These are phyloP conservation scores for Penicillium sp. DNA, from an alignment of 2,329 filamentous ascomycete genomes.

Conservation along the genomic window DNA sequence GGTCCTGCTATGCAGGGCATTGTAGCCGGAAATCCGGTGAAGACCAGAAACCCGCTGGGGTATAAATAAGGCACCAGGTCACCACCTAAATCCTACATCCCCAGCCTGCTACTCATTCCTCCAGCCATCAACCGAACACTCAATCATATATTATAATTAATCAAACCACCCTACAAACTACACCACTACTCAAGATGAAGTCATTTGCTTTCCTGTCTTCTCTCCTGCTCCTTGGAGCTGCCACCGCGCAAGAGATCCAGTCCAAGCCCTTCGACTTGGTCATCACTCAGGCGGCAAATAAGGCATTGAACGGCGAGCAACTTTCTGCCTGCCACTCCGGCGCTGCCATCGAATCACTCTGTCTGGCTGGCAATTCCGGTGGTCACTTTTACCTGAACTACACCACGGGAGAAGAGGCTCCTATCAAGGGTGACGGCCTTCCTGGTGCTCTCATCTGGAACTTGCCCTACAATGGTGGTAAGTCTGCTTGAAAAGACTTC, in stretches of 20 bases:
- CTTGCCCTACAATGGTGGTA: constrained; percentile 5
- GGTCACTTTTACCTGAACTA: constrained; percentile 34
- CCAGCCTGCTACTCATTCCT: background rate
- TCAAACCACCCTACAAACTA: background rate
- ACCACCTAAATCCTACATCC: background rate
- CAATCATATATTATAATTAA: background rate
- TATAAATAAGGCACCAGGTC: background rate
- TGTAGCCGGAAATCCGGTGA: background rate
- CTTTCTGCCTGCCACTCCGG: constrained; percentile 50
- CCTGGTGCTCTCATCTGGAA: constrained; percentile 13
- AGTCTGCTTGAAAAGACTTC: background rate
- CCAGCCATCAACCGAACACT: background rate
- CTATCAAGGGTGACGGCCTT: constrained; percentile 4
- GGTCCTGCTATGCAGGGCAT: background rate
- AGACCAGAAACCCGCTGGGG: background rate
- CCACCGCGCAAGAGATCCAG: constrained; percentile 27
- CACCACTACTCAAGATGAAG: constrained; percentile 8
- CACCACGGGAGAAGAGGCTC: constrained; percentile 25
- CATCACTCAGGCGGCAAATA: constrained; percentile 38
- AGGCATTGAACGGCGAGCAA: constrained; percentile 37
- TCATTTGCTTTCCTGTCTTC: constrained; percentile 6
- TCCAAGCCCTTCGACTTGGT: constrained; percentile 48
- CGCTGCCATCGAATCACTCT: constrained; percentile 51
- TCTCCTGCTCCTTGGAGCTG: constrained; percentile 9
- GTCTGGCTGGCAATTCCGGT: constrained; percentile 27